Base-by-base conservation (phyloP, 306 rosid genomes). In the Vachellia collinsii region DNA sequence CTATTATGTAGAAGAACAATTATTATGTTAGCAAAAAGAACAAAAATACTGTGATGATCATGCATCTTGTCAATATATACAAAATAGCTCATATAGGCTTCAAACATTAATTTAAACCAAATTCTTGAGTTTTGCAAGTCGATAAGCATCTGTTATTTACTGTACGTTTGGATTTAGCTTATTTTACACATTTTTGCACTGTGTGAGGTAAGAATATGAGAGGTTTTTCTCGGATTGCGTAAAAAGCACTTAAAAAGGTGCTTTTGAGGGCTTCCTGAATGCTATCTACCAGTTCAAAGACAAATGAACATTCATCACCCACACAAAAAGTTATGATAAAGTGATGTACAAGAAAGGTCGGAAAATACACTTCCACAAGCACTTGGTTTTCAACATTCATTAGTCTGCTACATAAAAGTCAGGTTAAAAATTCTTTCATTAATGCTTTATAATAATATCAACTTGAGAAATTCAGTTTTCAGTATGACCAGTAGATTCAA, bases 1-100 rank as follows among this genome's bases (percentile, higher is more conserved):
- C 99, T 96, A 50, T 76, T 67, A 77, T n/a, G 61, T 7, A 65
- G 16, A 82, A 54, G 41, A 69, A 59, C 50, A 25, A 78, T 23
- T 48, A 69, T 5, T 34, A 38, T 13, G 68, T 11, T 61, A 25
- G 19, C 65, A 37, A 20, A 8, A 20, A 54, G 61, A 54, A 54
- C 3, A 4, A 56, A 56, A 56, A 56, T 20, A 13, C 10, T 25
- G n/a, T 6, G 29, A 4, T 29, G 68, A 6, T 29, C 68, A 34
- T 13, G 13, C 4, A 25, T 62, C 39, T 4, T 13, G 41, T 62
- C 41, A 6, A 9, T 25, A 8, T 61, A 23, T 3, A 59, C 36
- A 23, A 23, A 22, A 61, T 12, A 9, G 16, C 19, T 29, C 68
- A 25, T 25, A 29, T 13, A 6, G 6, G 34, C 14, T 16, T 51